phyloP scores from a whole-genome alignment of 305 asterid genomes.

The Fraxinus paxiana region DNA sequence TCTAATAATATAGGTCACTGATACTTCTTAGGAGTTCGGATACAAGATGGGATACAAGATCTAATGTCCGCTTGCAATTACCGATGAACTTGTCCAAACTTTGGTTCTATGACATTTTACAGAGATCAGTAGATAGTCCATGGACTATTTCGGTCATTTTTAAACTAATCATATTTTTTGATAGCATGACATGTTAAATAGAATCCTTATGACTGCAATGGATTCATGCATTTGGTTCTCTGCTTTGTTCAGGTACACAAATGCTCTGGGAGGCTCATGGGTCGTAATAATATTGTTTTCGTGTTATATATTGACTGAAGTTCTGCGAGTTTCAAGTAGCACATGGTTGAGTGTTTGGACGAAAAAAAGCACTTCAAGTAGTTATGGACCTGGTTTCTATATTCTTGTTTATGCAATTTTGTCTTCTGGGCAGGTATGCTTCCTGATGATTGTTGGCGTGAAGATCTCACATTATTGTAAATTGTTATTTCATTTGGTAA shows the following conservation, averaged over 20 bases:
- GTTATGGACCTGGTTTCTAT: slow-evolving; percentile 45
- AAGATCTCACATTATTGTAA: neutral
- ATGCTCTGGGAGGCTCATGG: slow-evolving; percentile 61
- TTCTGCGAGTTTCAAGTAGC: slow-evolving; percentile 60
- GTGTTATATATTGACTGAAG: slow-evolving; percentile 49
- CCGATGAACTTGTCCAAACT: neutral
- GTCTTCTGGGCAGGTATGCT: slow-evolving; percentile 52
- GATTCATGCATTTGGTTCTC: slow-evolving; percentile 21
- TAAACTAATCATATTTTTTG: neutral
- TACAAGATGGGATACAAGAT: neutral
- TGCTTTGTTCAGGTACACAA: slow-evolving; percentile 43
- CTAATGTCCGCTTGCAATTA: neutral
- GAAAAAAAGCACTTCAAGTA: slow-evolving; percentile 39
- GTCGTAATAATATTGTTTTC: slow-evolving; percentile 46
- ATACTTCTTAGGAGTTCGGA: neutral
- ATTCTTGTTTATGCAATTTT: slow-evolving; percentile 52
- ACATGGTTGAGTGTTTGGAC: slow-evolving; percentile 70
- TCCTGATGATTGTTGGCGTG: neutral
- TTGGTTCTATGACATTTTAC: neutral
- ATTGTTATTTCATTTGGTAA: neutral
- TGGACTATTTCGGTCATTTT: neutral
- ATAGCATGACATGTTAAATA: neutral
- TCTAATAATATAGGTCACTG: slow-evolving; percentile 8
- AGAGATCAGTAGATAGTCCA: neutral
- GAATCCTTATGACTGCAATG: slow-evolving; percentile 9